A percentile compares a stretch with the other conserved stretches of the same genome.
phyloP scores from a whole-genome alignment of 2,329 filamentous ascomycete genomes.

The Massarina eburnea region DNA sequence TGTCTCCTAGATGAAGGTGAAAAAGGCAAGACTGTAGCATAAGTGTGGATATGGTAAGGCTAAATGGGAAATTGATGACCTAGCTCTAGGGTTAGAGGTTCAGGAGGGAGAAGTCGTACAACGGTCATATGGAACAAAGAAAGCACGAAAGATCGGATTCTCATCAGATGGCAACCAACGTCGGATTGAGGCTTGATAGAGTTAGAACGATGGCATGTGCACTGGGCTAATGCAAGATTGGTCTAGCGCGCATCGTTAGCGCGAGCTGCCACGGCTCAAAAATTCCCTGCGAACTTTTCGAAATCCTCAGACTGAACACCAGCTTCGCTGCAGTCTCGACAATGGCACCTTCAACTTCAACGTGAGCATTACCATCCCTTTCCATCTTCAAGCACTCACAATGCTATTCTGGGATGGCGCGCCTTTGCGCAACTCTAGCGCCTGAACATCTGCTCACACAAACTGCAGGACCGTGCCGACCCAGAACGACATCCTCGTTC shows the following conservation, averaged over 20 bases:
- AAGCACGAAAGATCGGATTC: no score
- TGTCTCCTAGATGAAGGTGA: no score
- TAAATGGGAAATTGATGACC: no score
- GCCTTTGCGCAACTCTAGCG: background rate
- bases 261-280: slow-evolving; percentile 2
- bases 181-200: no score
- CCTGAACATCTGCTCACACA: slow-evolving; percentile 1
- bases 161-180: no score
- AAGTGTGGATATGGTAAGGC: no score
- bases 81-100: no score
- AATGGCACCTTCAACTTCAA: slow-evolving; percentile 55
- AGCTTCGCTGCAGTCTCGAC: slow-evolving; percentile 49
- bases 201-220: background rate
- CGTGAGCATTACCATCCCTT: slow-evolving; percentile 57
- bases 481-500: slow-evolving; percentile 93
- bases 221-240: background rate
- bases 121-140: no score
- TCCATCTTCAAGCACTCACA: background rate
- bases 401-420: background rate
- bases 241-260: slow-evolving; percentile 3
- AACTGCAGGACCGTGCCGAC: slow-evolving; percentile 80
- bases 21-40: no score
- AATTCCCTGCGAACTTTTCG: slow-evolving; percentile 11
- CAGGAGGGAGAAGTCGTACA: no score
- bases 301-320: slow-evolving; percentile 11